Evolutionary conservation across 208 protist species (phyloP).

Genomic region (Leishmania braziliensis): DNA sequence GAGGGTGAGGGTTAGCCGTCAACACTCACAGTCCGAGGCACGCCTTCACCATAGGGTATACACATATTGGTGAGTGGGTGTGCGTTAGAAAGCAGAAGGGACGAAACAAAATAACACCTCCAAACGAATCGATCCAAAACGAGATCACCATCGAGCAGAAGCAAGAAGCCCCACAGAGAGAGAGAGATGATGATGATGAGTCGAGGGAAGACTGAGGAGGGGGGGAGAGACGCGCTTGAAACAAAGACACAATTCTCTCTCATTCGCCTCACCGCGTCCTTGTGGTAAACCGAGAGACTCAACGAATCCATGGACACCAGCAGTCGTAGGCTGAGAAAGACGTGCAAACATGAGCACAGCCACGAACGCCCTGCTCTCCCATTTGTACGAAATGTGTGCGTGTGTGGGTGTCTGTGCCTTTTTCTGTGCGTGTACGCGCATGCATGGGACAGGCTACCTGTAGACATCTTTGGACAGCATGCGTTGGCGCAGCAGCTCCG

Average conservation of each 20-base stretch:
- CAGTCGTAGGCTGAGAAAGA: not conserved
- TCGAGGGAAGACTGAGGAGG: not conserved
- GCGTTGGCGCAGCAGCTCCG: conserved; percentile 18
- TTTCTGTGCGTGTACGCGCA: not conserved
- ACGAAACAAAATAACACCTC: not conserved
- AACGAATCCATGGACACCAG: not conserved
- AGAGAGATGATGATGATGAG: not conserved
- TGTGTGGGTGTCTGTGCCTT: not conserved
- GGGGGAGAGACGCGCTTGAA: not conserved
- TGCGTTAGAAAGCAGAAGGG: not conserved
- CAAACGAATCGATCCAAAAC: not conserved
- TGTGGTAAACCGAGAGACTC: not conserved
- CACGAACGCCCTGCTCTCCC: not conserved
- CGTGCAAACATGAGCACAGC: not conserved
- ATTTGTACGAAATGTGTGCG: not conserved
- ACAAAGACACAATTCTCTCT: not conserved
- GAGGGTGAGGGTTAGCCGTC: no score
- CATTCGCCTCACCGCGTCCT: not conserved
- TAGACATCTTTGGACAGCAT: conserved; percentile 27
- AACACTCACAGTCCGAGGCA: not conserved
- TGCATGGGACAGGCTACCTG: conserved; percentile 10
- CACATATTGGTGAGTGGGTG: not conserved
- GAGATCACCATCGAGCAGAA: conserved; percentile 6
- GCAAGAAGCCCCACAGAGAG: not conserved
- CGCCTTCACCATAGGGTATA: not conserved